Conservation (phyloP, 163 green algal species). For the Chlorella variabilis region DNA sequence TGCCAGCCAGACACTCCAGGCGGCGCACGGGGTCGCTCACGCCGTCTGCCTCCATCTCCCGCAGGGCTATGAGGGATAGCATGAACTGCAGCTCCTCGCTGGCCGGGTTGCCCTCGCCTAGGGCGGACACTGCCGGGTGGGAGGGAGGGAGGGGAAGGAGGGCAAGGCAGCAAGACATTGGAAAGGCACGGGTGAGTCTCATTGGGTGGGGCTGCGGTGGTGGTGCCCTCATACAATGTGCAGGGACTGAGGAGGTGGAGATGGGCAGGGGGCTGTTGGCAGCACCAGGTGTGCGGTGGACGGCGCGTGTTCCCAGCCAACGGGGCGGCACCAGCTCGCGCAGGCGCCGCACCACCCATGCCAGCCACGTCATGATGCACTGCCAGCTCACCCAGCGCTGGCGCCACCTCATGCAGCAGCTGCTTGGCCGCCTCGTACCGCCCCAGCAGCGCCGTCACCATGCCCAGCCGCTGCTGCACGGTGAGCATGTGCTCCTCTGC, state of each 20-base stretch:
- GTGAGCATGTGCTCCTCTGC: constrained; percentile 36
- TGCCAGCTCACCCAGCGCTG: constrained; percentile 22
- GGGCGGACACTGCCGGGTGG: neutral
- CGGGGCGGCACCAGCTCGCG: too few species aligned
- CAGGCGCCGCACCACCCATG: too few species aligned
- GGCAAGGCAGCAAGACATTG: too few species aligned
- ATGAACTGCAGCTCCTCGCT: constrained; percentile 34
- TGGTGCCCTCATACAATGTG: too few species aligned
- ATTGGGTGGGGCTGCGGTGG: too few species aligned
- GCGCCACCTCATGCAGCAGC: constrained; percentile 26
- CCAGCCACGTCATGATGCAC: too few species aligned
- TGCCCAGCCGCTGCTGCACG: constrained; percentile 38
- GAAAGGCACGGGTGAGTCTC: too few species aligned
- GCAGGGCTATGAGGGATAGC: constrained; percentile 3
- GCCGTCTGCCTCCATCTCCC: constrained; percentile 19
- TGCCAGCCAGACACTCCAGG: neutral
- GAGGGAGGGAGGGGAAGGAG: neutral
- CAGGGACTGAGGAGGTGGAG: too few species aligned
- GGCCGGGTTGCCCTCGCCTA: constrained; percentile 29
- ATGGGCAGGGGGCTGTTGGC: too few species aligned
- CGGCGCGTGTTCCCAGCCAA: too few species aligned
- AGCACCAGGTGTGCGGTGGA: too few species aligned
- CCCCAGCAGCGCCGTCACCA: constrained; percentile 16
- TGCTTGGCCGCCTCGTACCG: neutral
- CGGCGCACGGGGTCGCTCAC: neutral